Conservation (phyloP, 768 basidiomycete species). For the Cystofilobasidium macerans region DNA sequence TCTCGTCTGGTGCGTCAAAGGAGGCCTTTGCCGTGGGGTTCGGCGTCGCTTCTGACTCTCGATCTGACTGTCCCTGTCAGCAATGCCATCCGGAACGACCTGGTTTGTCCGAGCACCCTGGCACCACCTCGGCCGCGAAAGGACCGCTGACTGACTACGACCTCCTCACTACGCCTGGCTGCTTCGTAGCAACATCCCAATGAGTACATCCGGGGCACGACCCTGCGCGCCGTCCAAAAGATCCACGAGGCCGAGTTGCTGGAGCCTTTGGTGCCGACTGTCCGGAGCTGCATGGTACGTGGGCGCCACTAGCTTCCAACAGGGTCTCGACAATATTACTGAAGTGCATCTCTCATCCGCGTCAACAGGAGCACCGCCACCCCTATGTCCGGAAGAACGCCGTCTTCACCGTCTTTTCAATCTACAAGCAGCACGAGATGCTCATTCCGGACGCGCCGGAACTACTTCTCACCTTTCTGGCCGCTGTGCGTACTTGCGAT, state of each 20-base stretch:
- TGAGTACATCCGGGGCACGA: slow-evolving; percentile 98
- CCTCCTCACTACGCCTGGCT: no score
- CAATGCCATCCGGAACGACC: slow-evolving; percentile 94
- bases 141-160: not conserved
- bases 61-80: no score
- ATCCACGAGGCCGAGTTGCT: slow-evolving; percentile 84
- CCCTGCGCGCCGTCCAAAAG: slow-evolving; percentile 90
- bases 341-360: no score
- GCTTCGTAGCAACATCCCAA: slow-evolving; percentile 83
- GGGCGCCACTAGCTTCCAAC: not conserved
- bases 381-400: slow-evolving; percentile 97
- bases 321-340: no score
- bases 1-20: slow-evolving; percentile 95
- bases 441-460: slow-evolving; percentile 95
- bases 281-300: slow-evolving; percentile 66
- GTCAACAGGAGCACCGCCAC: slow-evolving; percentile 80
- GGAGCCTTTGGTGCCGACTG: slow-evolving; percentile 88
- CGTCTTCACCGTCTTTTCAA: slow-evolving; percentile 87
- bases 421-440: slow-evolving; percentile 86
- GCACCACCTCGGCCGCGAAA: not conserved
- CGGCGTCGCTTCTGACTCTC: no score
- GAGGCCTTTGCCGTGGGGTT: no score
- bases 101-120: no score
- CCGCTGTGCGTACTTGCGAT: slow-evolving; percentile 45
- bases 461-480: slow-evolving; percentile 88